These are phyloP conservation scores for Panaeolus papilionaceus DNA, from an alignment of 768 basidiomycete species.

Conservation along the genomic window DNA sequence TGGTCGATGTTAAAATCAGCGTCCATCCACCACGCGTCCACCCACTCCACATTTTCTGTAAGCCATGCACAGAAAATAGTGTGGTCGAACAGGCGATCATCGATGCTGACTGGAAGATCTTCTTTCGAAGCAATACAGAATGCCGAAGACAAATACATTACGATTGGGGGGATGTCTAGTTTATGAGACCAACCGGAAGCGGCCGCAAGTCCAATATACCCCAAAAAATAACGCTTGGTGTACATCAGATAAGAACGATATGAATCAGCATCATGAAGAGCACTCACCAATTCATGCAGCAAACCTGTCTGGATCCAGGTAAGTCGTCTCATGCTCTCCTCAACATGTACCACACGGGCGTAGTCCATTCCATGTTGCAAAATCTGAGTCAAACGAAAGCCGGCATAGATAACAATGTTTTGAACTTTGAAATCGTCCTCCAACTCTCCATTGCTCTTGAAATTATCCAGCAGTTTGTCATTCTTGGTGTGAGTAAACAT, in stretches of 20 bases:
- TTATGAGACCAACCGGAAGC: neutral
- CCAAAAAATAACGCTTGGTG: neutral
- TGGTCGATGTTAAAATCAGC: neutral
- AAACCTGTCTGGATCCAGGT: neutral
- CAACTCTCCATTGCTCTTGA: no score
- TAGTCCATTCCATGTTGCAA: neutral
- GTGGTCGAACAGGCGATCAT: neutral
- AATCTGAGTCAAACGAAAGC: neutral
- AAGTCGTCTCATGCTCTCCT: neutral
- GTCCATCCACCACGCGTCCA: neutral
- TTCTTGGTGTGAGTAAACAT: no score
- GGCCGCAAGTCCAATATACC: neutral
- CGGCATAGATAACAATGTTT: neutral
- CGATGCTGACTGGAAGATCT: no score
- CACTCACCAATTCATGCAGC: neutral
- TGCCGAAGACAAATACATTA: no score
- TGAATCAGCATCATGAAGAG: neutral
- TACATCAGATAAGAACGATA: neutral
- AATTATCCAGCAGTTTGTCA: no score
- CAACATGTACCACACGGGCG: neutral
- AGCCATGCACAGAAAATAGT: neutral
- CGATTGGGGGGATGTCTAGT: neutral
- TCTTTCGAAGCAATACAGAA: no score
- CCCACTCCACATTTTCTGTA: neutral
- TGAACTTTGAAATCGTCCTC: neutral